Percentiles rank a stretch among this genome's conserved stretches.
Conservation (phyloP, 306 rosid genomes). For the Lablab purpureus region DNA sequence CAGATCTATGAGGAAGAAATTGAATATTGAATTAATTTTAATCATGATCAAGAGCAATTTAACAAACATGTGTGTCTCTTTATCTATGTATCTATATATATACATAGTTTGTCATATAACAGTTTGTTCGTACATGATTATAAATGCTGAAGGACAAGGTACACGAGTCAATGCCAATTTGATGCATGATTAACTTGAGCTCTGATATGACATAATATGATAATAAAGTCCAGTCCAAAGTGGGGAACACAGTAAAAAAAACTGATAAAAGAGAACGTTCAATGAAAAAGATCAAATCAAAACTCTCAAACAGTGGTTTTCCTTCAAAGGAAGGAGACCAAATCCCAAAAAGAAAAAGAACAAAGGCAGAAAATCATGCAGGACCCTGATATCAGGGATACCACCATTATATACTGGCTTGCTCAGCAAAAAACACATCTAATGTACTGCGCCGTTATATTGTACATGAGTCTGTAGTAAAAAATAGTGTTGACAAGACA, state of each 20-base stretch:
- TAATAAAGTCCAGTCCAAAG: not conserved
- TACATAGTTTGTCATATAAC: not conserved
- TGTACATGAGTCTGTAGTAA: not conserved
- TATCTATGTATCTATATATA: too few relatives aligned
- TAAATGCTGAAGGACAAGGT: conserved; percentile 15
- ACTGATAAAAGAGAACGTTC: not conserved
- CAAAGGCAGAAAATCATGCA: conserved; percentile 26
- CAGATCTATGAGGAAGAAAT: conserved; percentile 7
- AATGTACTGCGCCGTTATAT: conserved; percentile 3
- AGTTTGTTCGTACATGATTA: not conserved
- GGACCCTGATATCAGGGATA: conserved; percentile 31
- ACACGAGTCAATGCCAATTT: not conserved
- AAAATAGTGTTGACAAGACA: conserved; percentile 20
- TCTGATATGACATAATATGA: conserved; percentile 29
- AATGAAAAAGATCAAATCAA: conserved; percentile 1
- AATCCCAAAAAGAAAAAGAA: conserved; percentile 24
- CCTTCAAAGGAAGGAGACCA: conserved; percentile 21
- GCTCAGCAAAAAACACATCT: not conserved
- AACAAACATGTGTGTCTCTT: not conserved
- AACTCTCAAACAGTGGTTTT: conserved; percentile 11
- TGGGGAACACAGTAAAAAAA: conserved; percentile 27
- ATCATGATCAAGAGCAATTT: conserved; percentile 4
- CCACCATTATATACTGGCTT: conserved; percentile 8
- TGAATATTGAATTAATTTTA: not conserved
- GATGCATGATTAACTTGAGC: conserved; percentile 18